These are phyloP conservation scores for Aeminium ludgeri DNA, from an alignment of 495 filamentous ascomycete genomes.

Conservation along the genomic window DNA sequence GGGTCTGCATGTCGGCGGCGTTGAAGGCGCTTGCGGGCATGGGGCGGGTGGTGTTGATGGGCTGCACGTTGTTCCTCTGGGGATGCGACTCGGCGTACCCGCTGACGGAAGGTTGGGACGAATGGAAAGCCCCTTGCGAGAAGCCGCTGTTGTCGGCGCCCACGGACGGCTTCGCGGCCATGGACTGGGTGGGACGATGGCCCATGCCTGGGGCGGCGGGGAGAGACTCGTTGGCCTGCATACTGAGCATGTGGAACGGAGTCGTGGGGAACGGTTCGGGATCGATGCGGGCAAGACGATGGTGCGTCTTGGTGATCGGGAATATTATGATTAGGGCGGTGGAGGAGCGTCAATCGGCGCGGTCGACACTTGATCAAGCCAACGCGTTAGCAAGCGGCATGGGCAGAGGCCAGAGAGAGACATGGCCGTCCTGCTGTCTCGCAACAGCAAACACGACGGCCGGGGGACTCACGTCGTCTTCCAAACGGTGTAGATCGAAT, in stretches of 20 bases:
- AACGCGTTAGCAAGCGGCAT: too few species aligned
- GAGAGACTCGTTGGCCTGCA: constrained; percentile 58
- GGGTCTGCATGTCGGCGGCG: constrained; percentile 58
- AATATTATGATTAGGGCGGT: too few species aligned
- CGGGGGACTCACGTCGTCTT: too few species aligned
- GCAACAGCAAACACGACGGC: too few species aligned
- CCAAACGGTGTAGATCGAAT: too few species aligned
- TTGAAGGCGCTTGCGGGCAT: constrained; percentile 36
- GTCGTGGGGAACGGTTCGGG: too few species aligned
- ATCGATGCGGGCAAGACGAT: too few species aligned
- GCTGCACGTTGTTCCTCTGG: constrained; percentile 70
- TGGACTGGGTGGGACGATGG: constrained; percentile 27
- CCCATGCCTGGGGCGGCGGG: constrained; percentile 39
- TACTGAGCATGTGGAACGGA: constrained; percentile 70
- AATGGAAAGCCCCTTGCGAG: constrained; percentile 75
- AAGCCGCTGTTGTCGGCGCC: constrained; percentile 68
- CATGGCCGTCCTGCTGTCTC: too few species aligned
- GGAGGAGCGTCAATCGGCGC: too few species aligned
- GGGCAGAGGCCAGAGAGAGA: too few species aligned
- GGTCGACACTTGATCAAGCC: too few species aligned
- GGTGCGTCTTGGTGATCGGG: too few species aligned
- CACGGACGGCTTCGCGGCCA: constrained; percentile 48
- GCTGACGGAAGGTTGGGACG: constrained; percentile 48
- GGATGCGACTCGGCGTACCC: constrained; percentile 72
- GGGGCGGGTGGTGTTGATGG: constrained; percentile 63